A percentile compares a stretch with the other conserved stretches of the same genome.
Evolutionary conservation across 176 grass and related monocot species (phyloP).

Genomic region (Paspalum vaginatum): DNA sequence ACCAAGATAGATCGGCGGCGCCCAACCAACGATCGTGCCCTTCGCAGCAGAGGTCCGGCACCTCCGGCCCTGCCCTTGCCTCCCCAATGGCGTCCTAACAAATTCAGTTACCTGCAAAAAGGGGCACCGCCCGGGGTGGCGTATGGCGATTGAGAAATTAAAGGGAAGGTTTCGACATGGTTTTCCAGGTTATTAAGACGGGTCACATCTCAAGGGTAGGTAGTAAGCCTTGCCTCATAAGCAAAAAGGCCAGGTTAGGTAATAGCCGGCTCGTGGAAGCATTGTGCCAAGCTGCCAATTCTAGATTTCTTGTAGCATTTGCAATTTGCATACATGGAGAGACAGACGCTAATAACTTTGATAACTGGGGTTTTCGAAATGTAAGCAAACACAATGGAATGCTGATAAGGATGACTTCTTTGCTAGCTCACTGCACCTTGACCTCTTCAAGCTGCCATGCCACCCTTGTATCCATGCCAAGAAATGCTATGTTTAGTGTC

Average conservation of each 20-base stretch:
- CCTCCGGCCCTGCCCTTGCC: too few relatives aligned
- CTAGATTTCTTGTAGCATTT: conserved; percentile 21
- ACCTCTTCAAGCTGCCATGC: conserved; percentile 8
- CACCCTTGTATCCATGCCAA: neutral
- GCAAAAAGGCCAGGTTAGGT: conserved; percentile 19
- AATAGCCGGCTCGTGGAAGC: conserved; percentile 31
- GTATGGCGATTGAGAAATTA: conserved; percentile 42
- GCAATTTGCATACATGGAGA: neutral
- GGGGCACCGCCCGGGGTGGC: conserved; percentile 20
- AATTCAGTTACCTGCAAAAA: neutral
- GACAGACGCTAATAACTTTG: neutral
- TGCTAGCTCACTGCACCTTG: conserved; percentile 3
- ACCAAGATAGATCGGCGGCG: too few relatives aligned
- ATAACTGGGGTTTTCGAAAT: neutral
- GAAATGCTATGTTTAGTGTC: neutral
- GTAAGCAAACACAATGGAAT: neutral
- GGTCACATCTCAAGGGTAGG: conserved; percentile 54
- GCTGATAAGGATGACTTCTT: neutral
- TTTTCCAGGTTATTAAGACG: conserved; percentile 48
- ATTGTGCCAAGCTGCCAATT: neutral
- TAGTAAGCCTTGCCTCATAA: conserved; percentile 26
- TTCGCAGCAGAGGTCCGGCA: too few relatives aligned
- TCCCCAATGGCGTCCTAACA: too few relatives aligned
- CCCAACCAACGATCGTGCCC: too few relatives aligned
- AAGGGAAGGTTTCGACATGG: conserved; percentile 24